Evolutionary conservation across 2,329 filamentous ascomycete genomes (phyloP).

Genomic region (Aspergillus fumigatiaffinis): DNA sequence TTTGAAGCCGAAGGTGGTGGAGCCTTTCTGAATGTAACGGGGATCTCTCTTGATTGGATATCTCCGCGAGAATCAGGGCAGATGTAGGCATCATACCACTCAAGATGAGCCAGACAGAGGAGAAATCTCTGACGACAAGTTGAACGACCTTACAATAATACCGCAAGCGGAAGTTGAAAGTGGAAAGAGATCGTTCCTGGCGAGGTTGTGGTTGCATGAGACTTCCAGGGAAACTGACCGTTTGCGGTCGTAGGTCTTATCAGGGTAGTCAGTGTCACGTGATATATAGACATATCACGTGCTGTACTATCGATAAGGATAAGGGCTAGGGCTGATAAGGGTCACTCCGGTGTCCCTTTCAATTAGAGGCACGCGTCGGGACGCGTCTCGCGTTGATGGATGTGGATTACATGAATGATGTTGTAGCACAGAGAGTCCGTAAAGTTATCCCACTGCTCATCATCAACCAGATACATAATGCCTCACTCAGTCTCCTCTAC

Average conservation of each 20-base stretch:
- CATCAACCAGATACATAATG: constrained; percentile 20
- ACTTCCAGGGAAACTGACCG: neutral
- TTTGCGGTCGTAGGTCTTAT: neutral
- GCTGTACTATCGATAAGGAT: constrained; percentile 14
- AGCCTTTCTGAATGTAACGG: neutral
- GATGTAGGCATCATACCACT: constrained; percentile 13
- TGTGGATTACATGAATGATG: neutral
- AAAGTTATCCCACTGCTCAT: neutral
- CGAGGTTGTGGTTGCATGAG: neutral
- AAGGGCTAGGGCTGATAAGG: constrained; percentile 14
- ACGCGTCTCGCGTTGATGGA: constrained; percentile 19
- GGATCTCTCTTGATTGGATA: neutral
- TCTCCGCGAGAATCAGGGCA: neutral
- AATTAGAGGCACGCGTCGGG: constrained; percentile 10
- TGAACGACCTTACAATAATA: neutral
- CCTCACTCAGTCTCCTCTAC: constrained; percentile 34
- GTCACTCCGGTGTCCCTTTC: constrained; percentile 11
- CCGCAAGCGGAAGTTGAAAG: neutral
- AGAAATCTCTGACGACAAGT: neutral
- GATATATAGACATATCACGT: neutral
- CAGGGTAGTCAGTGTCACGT: neutral
- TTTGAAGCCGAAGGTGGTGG: neutral
- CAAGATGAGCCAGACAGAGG: constrained; percentile 2
- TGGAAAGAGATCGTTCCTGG: neutral
- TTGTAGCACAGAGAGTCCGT: neutral